Conservation (phyloP, 2,329 filamentous ascomycete species). For the Fonsecaea erecta region DNA sequence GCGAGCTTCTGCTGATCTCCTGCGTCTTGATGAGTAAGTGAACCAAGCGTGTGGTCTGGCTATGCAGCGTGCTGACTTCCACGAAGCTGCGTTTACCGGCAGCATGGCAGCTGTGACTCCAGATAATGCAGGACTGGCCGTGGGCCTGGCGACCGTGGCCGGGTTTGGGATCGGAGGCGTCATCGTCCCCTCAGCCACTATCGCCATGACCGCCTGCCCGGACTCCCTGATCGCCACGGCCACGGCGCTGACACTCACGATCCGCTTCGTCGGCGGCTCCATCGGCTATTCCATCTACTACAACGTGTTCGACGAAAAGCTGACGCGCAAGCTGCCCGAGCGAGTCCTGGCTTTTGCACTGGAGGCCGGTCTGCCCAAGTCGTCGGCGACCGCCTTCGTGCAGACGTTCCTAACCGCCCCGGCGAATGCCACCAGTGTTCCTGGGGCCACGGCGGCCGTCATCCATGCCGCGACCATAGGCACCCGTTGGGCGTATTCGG, state of each 20-base stretch:
- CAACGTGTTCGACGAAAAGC: conserved; percentile 54
- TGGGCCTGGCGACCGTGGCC: conserved; percentile 63
- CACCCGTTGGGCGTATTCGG: conserved; percentile 28
- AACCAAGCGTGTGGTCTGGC: conserved; percentile 52
- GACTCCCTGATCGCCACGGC: conserved; percentile 71
- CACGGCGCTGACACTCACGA: conserved; percentile 69
- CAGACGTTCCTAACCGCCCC: conserved; percentile 23
- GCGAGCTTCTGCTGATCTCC: conserved; percentile 62
- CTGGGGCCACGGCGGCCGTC: conserved; percentile 21
- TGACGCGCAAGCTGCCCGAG: conserved; percentile 42
- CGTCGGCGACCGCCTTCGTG: conserved; percentile 12
- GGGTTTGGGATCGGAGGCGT: conserved; percentile 70
- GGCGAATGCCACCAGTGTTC: conserved; percentile 11
- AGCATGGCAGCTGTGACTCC: conserved; percentile 21
- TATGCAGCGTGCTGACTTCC: conserved; percentile 39
- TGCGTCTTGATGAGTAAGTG: conserved; percentile 66
- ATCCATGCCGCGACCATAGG: conserved; percentile 24
- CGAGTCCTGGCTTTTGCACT: conserved; percentile 17
- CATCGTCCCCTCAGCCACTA: conserved; percentile 68
- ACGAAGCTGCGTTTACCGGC: conserved; percentile 48
- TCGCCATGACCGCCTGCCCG: conserved; percentile 70
- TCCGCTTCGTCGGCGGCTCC: conserved; percentile 69
- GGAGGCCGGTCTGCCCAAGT: conserved; percentile 19
- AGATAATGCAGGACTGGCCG: conserved; percentile 49
- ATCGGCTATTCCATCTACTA: conserved; percentile 66